Evolutionary conservation across 495 filamentous ascomycete species (phyloP).

Genomic region (Annulohypoxylon maeteangense): DNA sequence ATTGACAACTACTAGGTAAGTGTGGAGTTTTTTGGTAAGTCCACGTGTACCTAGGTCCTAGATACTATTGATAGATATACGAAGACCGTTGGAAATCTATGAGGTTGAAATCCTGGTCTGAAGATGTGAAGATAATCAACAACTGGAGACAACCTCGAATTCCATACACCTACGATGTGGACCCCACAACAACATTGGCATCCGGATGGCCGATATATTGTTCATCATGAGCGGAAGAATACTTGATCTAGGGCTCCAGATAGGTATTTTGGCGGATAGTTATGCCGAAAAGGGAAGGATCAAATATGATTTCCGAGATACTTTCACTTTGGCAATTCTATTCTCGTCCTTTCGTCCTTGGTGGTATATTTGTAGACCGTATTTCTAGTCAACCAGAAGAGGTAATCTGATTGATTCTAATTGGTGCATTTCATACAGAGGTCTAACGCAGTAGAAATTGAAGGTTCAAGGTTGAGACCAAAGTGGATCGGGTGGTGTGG

Average conservation of each 20-base stretch:
- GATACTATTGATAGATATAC: neutral
- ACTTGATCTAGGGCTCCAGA: no score
- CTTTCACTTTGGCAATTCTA: neutral
- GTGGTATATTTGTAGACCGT: neutral
- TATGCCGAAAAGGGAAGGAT: neutral
- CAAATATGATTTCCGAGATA: neutral
- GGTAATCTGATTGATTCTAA: constrained; percentile 3
- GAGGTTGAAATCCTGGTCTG: neutral
- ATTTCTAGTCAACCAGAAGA: neutral
- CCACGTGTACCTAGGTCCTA: neutral
- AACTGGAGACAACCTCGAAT: neutral
- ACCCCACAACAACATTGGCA: neutral
- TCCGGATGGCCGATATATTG: neutral
- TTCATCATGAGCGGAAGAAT: neutral
- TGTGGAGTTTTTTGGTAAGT: neutral
- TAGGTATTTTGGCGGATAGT: neutral
- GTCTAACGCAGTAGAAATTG: neutral
- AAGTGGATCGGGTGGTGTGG: neutral
- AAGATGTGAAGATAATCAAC: neutral
- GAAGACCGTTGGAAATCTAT: neutral
- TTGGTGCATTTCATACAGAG: neutral
- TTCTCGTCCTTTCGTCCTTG: neutral
- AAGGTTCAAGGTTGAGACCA: neutral
- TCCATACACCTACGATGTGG: constrained; percentile 1
- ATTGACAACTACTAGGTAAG: neutral